phyloP scores from a whole-genome alignment of 108 stramenopile species.

The Mediolabrus comicus region DNA sequence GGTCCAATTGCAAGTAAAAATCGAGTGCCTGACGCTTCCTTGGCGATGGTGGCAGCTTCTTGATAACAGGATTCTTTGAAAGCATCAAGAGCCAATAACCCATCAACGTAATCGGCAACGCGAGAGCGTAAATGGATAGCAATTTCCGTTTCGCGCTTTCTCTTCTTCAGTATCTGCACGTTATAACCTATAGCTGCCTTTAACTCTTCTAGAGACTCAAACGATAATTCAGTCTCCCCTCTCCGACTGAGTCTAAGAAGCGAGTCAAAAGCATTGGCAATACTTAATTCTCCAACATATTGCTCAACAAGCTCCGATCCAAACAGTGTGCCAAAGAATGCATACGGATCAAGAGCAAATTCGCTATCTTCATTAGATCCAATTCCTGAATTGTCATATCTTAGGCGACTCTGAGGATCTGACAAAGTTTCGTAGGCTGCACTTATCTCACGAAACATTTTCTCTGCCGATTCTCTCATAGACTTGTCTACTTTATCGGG shows the following conservation, averaged over 20 bases:
- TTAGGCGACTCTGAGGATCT: constrained; percentile 21
- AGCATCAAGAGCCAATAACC: constrained; percentile 28
- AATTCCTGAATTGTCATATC: constrained; percentile 40
- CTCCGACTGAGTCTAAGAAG: constrained; percentile 21
- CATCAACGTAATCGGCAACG: constrained; percentile 41
- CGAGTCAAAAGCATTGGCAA: constrained; percentile 35
- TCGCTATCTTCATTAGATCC: constrained; percentile 13
- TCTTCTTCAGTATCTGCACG: constrained; percentile 19
- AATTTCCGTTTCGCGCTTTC: constrained; percentile 43
- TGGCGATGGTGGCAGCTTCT: constrained; percentile 44
- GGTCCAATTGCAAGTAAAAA: constrained; percentile 47
- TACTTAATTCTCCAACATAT: constrained; percentile 47
- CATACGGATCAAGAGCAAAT: constrained; percentile 27
- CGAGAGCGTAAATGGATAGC: constrained; percentile 27
- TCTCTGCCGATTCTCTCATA: constrained; percentile 14
- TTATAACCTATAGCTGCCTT: constrained; percentile 27
- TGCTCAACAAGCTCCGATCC: constrained; percentile 41
- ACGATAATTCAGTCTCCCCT: constrained; percentile 12
- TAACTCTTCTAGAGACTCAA: constrained; percentile 31
- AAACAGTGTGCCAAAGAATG: constrained; percentile 49
- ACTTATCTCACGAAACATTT: constrained; percentile 43
- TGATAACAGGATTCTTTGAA: constrained; percentile 30
- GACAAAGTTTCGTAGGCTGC: constrained; percentile 52
- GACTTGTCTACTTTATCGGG: constrained; percentile 69
- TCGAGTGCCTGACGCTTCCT: constrained; percentile 34